Conservation (phyloP, 2,329 filamentous ascomycete species). For the Canariomyces notabilis region DNA sequence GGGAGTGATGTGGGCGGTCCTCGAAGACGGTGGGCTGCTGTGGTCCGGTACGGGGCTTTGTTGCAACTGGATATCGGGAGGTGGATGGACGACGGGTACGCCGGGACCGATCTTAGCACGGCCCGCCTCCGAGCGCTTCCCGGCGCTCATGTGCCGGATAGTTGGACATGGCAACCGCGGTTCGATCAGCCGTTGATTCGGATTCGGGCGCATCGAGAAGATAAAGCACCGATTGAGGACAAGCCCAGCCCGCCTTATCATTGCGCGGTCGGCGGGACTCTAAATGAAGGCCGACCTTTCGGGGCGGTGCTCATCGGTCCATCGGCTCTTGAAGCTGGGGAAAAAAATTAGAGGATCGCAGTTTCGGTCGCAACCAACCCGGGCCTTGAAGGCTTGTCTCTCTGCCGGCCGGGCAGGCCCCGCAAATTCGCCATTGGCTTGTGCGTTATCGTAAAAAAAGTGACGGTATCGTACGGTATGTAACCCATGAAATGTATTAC, state of each 20-base stretch:
- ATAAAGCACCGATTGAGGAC: constrained; percentile 17
- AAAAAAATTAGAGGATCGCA: no score
- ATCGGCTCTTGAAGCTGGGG: not conserved
- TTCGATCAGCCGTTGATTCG: not conserved
- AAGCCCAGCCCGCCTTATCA: constrained; percentile 16
- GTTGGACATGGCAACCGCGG: not conserved
- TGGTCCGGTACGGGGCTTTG: no score
- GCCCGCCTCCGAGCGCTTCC: not conserved
- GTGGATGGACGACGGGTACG: not conserved
- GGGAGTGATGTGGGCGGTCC: no score
- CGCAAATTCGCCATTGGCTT: no score
- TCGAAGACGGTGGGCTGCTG: no score
- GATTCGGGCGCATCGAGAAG: not conserved
- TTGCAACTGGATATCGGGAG: no score
- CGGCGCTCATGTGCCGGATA: not conserved
- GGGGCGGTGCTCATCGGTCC: not conserved
- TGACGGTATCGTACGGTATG: no score
- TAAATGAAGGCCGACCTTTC: not conserved
- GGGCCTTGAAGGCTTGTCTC: no score
- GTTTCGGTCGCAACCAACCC: no score
- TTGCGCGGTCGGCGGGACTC: not conserved
- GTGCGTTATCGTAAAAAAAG: no score
- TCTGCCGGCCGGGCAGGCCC: no score
- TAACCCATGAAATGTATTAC: no score
- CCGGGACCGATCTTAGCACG: not conserved